These are phyloP conservation scores for Filosporella fistucella DNA, from an alignment of 495 filamentous ascomycete species.

Conservation along the genomic window DNA sequence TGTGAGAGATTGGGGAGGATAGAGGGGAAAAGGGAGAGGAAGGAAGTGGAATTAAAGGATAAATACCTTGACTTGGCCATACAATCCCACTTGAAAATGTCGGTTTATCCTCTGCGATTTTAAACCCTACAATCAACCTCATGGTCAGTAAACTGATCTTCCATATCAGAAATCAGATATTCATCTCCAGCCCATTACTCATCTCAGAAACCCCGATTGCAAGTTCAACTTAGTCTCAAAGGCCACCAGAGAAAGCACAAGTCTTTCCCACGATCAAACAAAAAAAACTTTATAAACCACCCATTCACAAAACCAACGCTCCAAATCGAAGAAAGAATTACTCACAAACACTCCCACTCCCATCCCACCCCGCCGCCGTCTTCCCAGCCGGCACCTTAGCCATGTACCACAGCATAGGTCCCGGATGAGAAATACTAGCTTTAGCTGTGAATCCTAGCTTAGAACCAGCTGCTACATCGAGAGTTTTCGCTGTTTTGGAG, in stretches of 20 bases:
- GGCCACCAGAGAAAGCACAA: no score
- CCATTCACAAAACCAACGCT: no score
- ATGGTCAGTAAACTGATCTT: no score
- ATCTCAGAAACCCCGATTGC: no score
- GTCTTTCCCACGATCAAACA: no score
- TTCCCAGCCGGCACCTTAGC: slow-evolving; percentile 36
- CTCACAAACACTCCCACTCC: slow-evolving; percentile 38
- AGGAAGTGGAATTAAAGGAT: not conserved
- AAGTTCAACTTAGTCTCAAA: no score
- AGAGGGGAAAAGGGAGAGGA: no score
- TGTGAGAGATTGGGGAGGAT: not conserved
- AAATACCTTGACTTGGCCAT: slow-evolving; percentile 36
- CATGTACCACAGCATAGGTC: slow-evolving; percentile 29
- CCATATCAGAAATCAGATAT: no score
- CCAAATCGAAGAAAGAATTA: no score
- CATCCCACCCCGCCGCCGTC: slow-evolving; percentile 41
- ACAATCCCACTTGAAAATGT: slow-evolving; percentile 25
- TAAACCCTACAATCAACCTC: no score
- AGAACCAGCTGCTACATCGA: not conserved
- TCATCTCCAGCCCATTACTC: no score
- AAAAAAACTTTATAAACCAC: no score
- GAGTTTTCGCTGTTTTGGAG: slow-evolving; percentile 28
- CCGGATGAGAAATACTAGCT: not conserved
- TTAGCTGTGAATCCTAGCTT: not conserved
- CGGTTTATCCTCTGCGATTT: slow-evolving; percentile 26